Evolutionary conservation across 345 rosid species (phyloP).

Genomic region (Eucalyptus victrix): DNA sequence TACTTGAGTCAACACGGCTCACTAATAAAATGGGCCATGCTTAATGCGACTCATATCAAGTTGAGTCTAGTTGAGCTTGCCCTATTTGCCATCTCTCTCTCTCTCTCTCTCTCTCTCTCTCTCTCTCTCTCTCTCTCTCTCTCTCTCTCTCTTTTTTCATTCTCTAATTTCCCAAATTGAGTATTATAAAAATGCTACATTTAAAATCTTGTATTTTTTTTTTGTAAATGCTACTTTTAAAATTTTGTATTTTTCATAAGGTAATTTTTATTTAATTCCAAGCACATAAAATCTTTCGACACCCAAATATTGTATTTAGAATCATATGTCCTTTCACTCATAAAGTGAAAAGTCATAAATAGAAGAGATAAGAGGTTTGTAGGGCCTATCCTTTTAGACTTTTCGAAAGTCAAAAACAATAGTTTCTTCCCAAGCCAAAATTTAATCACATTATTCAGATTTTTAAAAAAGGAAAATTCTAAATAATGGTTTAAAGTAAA

Average conservation of each 20-base stretch:
- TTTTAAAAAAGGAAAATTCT: too few relatives aligned
- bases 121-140: neutral
- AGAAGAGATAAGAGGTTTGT: neutral
- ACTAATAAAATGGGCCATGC: neutral
- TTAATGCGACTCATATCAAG: neutral
- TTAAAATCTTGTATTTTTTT: neutral
- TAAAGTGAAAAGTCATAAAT: neutral
- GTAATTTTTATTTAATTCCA: neutral
- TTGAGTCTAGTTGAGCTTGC: neutral
- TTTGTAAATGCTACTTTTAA: neutral
- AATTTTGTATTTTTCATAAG: neutral
- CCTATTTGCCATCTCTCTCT: neutral
- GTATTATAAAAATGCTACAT: neutral
- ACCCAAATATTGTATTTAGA: neutral
- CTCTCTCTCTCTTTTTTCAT: neutral
- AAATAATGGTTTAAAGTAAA: too few relatives aligned
- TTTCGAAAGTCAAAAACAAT: neutral
- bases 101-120: too few relatives aligned
- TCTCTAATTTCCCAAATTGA: neutral
- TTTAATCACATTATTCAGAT: neutral
- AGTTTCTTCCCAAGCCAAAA: neutral
- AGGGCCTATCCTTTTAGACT: neutral
- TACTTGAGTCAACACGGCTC: rapidly evolving
- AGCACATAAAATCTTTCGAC: neutral
- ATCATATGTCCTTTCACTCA: neutral